Conservation (phyloP, 441 rosid species). For the Metrosideros polymorpha region DNA sequence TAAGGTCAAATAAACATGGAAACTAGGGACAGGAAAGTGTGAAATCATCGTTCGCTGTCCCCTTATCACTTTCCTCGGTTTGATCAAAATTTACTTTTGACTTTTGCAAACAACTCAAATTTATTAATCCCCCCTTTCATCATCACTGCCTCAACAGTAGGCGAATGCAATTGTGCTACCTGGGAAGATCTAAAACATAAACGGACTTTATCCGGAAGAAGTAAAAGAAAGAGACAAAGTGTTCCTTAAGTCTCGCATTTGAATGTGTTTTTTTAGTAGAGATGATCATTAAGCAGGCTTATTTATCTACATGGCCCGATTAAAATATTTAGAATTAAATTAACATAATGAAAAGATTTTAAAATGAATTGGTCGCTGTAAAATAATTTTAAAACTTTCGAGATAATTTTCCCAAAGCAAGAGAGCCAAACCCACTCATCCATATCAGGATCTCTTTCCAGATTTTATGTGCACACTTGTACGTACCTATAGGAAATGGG, state of each 20-base stretch:
- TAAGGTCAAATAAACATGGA: not conserved
- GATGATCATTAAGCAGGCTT: too few species aligned
- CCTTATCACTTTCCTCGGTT: not conserved
- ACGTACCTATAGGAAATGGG: not conserved
- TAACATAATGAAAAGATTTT: too few species aligned
- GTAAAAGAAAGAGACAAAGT: not conserved
- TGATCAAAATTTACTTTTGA: conserved; percentile 23
- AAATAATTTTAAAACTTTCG: too few species aligned
- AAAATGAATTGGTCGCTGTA: too few species aligned
- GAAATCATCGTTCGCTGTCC: not conserved
- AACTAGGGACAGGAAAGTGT: not conserved
- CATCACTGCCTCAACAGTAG: conserved; percentile 10
- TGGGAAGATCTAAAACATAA: not conserved
- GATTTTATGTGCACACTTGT: not conserved
- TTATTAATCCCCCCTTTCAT: not conserved
- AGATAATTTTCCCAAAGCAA: too few species aligned
- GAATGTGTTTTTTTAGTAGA: not conserved
- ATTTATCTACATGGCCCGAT: too few species aligned
- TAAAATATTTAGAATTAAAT: too few species aligned
- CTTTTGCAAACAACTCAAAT: conserved; percentile 7
- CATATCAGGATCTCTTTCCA: too few species aligned
- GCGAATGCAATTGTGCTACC: not conserved
- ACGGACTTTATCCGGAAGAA: not conserved
- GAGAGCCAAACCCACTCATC: too few species aligned
- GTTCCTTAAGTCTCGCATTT: not conserved